Percentiles rank a stretch among this genome's conserved stretches.
Conservation (phyloP, 129 eudicot species). For the Escallonia herrerae region DNA sequence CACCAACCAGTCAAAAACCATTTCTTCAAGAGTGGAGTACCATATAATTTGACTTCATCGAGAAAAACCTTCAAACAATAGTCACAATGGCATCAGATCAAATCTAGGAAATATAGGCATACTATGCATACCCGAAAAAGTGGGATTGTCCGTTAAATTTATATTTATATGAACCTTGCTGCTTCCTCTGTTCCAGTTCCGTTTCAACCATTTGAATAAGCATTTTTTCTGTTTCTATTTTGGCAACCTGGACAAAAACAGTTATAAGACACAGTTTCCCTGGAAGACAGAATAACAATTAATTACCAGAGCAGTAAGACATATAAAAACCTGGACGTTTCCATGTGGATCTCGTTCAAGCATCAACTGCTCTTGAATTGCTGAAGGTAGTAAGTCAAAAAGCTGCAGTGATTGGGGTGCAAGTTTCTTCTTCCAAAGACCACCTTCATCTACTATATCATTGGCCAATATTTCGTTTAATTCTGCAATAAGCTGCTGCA, state of each 20-base stretch:
- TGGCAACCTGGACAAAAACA: slow-evolving; percentile 66
- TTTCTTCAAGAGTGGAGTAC: neutral
- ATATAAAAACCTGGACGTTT: slow-evolving; percentile 77
- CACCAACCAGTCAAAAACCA: neutral
- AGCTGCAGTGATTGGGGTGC: slow-evolving; percentile 59
- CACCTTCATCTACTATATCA: slow-evolving; percentile 77
- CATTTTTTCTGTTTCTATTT: slow-evolving; percentile 99
- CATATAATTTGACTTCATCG: neutral
- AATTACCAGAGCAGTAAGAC: neutral
- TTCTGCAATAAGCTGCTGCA: slow-evolving; percentile 89
- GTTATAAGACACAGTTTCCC: neutral
- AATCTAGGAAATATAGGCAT: too few species aligned
- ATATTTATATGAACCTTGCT: slow-evolving; percentile 44
- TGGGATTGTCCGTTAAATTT: slow-evolving; percentile 90
- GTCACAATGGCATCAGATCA: neutral
- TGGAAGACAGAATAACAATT: neutral
- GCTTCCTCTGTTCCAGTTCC: slow-evolving; percentile 80
- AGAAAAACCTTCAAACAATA: neutral
- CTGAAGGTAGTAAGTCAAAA: slow-evolving; percentile 85
- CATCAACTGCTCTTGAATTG: slow-evolving; percentile 93
- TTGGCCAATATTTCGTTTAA: slow-evolving; percentile 92
- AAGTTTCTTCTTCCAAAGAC: slow-evolving; percentile 86
- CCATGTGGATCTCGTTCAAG: slow-evolving; percentile 99
- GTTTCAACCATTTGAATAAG: slow-evolving; percentile 98
- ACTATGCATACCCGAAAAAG: slow-evolving; percentile 75